Percentiles rank a stretch among this genome's conserved stretches.
Conservation (phyloP, 129 eudicot species). For the Chrysanthemum lavandulifolium region DNA sequence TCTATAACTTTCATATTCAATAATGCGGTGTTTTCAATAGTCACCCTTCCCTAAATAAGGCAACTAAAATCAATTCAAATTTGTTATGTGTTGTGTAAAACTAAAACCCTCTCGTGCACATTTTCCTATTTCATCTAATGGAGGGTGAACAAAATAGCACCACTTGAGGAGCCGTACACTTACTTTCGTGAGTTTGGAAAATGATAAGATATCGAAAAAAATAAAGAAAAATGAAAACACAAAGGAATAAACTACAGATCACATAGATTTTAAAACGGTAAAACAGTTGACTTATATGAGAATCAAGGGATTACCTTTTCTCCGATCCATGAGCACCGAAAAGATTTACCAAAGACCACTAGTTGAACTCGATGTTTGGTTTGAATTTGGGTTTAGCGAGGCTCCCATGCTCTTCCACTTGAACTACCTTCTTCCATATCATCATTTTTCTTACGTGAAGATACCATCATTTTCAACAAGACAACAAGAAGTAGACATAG, state of each 20-base stretch:
- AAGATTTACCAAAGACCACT: slow-evolving; percentile 45
- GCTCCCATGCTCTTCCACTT: slow-evolving; percentile 61
- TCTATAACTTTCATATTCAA: too few species aligned
- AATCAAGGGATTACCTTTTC: slow-evolving; percentile 65
- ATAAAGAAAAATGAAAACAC: not conserved
- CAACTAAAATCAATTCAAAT: too few species aligned
- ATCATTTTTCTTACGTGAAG: slow-evolving; percentile 41
- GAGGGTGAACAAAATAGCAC: not conserved
- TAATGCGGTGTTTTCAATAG: too few species aligned
- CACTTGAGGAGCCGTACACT: not conserved
- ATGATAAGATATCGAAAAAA: not conserved
- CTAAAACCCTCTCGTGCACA: too few species aligned
- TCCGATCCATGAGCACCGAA: slow-evolving; percentile 76
- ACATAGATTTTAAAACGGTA: not conserved
- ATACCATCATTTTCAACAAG: slow-evolving; percentile 62
- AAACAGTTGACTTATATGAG: not conserved
- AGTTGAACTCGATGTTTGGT: slow-evolving; percentile 51
- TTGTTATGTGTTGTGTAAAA: too few species aligned
- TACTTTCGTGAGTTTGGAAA: slow-evolving; percentile 8
- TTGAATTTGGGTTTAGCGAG: slow-evolving; percentile 52
- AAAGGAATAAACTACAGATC: not conserved
- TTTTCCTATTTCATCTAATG: too few species aligned
- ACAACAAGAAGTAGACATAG: slow-evolving; percentile 57
- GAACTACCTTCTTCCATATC: slow-evolving; percentile 62
- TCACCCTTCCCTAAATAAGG: too few species aligned